These are phyloP conservation scores for Backusella liffmaniae DNA, from an alignment of 192 early-diverging fungal genomes.

Conservation along the genomic window DNA sequence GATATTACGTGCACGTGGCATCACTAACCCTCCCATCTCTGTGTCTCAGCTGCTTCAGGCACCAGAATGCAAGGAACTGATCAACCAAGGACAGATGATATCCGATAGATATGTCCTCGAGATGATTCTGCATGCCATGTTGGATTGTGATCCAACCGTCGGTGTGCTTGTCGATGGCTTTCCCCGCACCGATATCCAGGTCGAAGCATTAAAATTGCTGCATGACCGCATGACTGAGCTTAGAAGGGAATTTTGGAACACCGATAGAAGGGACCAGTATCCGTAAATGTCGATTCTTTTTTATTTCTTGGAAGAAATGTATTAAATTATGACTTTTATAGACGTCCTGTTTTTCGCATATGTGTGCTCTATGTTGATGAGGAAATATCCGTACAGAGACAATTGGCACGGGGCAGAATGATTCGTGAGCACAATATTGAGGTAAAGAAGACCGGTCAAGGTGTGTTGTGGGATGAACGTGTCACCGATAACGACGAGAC, in stretches of 20 bases:
- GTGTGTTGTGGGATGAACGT: conserved; percentile 52
- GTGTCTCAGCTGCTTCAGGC: conserved; percentile 51
- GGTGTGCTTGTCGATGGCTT: conserved; percentile 57
- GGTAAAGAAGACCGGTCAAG: conserved; percentile 49
- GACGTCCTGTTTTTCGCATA: conserved; percentile 55
- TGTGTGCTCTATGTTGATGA: conserved; percentile 59
- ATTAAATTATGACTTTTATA: conserved; percentile 1
- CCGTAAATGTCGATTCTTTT: conserved; percentile 24
- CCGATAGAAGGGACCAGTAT: conserved; percentile 47
- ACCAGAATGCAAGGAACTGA: conserved; percentile 56
- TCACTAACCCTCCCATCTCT: conserved; percentile 56
- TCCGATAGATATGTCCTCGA: conserved; percentile 56
- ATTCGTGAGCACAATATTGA: conserved; percentile 52
- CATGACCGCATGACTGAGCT: conserved; percentile 58
- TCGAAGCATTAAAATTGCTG: conserved; percentile 51
- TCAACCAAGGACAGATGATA: conserved; percentile 58
- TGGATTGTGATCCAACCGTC: conserved; percentile 51
- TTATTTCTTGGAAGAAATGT: background rate
- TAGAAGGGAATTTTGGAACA: conserved; percentile 48
- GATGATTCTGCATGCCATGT: conserved; percentile 46
- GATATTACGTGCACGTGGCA: conserved; percentile 51
- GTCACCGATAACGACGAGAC: conserved; percentile 56
- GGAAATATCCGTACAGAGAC: conserved; percentile 53
- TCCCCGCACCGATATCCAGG: conserved; percentile 57
- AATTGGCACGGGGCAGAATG: conserved; percentile 43